phyloP scores from a whole-genome alignment of 2,329 filamentous ascomycete species.

The Ascochyta viciae-villosae region DNA sequence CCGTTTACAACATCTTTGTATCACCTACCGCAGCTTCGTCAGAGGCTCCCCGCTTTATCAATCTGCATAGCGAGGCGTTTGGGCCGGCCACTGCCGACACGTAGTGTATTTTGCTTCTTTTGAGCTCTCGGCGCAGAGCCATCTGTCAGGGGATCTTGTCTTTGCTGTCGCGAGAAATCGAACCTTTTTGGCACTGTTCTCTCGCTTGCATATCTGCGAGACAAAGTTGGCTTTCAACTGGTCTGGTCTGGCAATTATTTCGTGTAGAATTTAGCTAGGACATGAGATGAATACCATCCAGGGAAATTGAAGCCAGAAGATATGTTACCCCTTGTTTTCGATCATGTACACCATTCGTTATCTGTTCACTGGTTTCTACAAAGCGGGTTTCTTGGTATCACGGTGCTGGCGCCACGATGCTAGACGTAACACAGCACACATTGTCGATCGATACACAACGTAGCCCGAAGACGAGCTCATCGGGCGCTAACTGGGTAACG shows the following conservation, averaged over 20 bases:
- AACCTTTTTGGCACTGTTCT: not conserved
- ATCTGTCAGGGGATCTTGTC: constrained; percentile 1
- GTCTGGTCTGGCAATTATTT: not conserved
- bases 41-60: constrained; percentile 24
- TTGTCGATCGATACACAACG: constrained; percentile 17
- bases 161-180: not conserved
- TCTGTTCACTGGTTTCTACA: too few species aligned
- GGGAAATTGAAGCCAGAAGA: not conserved
- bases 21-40: constrained; percentile 11
- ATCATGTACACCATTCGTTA: not conserved
- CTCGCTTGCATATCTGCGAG: constrained; percentile 10
- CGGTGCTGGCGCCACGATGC: not conserved
- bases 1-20: constrained; percentile 12
- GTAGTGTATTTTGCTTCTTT: constrained; percentile 23
- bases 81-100: constrained; percentile 8
- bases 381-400: not conserved
- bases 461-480: not conserved
- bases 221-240: not conserved
- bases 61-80: constrained; percentile 47
- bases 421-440: constrained; percentile 17
- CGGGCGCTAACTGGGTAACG: not conserved
- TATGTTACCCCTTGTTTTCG: not conserved
- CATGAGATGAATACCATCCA: not conserved
- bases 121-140: constrained; percentile 29
- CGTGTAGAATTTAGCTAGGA: constrained; percentile 13